Evolutionary conservation across 1,139 yeast species (phyloP), one percentile per base, ranked within the genome.

Genomic region (Arxiozyma telluris): DNA sequence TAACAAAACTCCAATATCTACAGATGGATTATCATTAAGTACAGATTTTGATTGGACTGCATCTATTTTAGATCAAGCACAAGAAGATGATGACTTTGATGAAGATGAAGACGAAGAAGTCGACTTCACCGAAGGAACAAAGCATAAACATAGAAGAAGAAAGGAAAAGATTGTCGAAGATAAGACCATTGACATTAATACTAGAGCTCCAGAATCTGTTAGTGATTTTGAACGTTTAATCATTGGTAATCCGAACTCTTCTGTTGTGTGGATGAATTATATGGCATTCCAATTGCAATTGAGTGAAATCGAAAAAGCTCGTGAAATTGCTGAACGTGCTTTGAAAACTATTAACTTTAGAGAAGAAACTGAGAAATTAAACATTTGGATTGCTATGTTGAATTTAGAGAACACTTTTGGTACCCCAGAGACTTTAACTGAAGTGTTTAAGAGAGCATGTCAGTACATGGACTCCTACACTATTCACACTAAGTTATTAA

Each of bases 261-360:
- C 98, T 1, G 81, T 91, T 51, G 73, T 90, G 60, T 93, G 98
- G 98, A 91, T 93, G 89, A 89, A 91, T 72, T 93, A 87, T 72
- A 93, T 94, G 97, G 93, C 98, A 3, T 93, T 91, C 86, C 96
- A 90, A 72, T 78, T 93, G 61, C 96, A 91, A 71, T 77, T 93
- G 60, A 87, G 96, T 75, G 98, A 93, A 69, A 76, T 90, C 57
- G 97, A 91, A 53, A 89, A 87, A 72, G 97, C 98, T 15, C 82
- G 98, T 63, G 96, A 88, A 69, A 82, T 93, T 61, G 98, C 88
- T 50, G 87, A 86, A 64, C 82, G 98, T 60, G 98, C 98, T 4
- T 78, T 93, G 65, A 88, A 87, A 73, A 85, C 95, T 11, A 93
- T 93, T 62, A 83, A 81, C 66, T 89, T 84, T 74, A 82, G 97